Evolutionary conservation across 805 yeast species (phyloP).

Genomic region (Lipomyces chichibuensis): DNA sequence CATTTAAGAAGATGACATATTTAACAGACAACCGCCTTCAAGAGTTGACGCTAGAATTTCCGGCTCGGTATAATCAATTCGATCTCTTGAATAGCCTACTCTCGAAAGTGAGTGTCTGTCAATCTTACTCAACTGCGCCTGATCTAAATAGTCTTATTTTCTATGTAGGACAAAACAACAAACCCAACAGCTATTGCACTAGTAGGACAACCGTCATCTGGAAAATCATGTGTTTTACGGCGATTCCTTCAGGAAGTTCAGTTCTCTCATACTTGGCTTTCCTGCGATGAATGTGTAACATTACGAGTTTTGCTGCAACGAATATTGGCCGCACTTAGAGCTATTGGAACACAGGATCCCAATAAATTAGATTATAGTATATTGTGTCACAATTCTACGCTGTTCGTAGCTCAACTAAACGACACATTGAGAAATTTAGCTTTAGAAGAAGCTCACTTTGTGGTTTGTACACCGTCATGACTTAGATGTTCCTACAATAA

Average conservation of each 20-base stretch:
- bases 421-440: constrained; percentile 2
- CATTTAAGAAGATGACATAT: neutral
- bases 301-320: constrained; percentile 23
- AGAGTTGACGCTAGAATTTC: constrained; percentile 14
- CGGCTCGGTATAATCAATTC: constrained; percentile 26
- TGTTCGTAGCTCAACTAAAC: constrained; percentile 19
- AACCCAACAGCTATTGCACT: constrained; percentile 23
- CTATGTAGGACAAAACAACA: constrained; percentile 14
- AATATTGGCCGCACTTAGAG: constrained; percentile 14
- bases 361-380: constrained; percentile 4
- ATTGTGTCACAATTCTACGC: constrained; percentile 10
- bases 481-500: neutral
- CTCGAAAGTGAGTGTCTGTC: constrained; percentile 17
- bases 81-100: constrained; percentile 17
- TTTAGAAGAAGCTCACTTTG: constrained; percentile 11
- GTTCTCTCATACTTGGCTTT: constrained; percentile 23
- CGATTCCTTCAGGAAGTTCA: constrained; percentile 14
- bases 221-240: constrained; percentile 19
- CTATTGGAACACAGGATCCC: neutral
- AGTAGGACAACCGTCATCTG: constrained; percentile 22
- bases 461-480: neutral
- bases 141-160: neutral
- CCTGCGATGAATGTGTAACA: constrained; percentile 29
- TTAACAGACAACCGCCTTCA: constrained; percentile 7
- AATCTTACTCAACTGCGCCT: neutral